Conservation (phyloP, 768 basidiomycete genomes). For the Tulasnella sp. region DNA sequence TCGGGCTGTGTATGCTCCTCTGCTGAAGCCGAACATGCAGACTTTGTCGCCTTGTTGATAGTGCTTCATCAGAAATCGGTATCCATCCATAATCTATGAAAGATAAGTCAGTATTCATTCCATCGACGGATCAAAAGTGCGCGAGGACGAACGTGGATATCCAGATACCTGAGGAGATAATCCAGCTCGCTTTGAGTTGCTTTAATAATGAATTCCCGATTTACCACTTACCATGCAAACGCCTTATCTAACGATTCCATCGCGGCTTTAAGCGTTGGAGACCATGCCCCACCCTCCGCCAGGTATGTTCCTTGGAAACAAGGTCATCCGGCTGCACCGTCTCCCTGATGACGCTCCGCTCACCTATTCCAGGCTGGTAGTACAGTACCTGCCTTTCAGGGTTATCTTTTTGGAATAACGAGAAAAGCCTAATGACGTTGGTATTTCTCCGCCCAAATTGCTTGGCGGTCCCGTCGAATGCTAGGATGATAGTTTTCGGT, state of each 20-base stretch:
- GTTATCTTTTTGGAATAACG: background rate
- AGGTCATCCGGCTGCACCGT: no score
- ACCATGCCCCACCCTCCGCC: background rate
- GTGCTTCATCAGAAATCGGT: background rate
- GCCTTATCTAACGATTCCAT: background rate
- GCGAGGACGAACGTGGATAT: no score
- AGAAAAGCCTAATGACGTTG: background rate
- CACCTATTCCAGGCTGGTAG: background rate
- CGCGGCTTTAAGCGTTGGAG: background rate
- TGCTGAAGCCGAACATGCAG: background rate
- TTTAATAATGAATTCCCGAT: no score
- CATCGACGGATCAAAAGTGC: no score
- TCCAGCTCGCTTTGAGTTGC: no score
- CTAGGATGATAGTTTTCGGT: background rate
- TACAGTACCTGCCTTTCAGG: background rate
- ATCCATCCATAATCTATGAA: background rate
- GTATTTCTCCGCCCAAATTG: background rate
- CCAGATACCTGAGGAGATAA: no score
- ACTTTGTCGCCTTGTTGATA: background rate
- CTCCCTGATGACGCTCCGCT: background rate
- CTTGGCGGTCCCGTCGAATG: background rate
- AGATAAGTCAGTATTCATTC: no score
- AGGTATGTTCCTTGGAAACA: background rate
- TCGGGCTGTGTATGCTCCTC: background rate
- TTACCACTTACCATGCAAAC: constrained; percentile 6